phyloP scores from a whole-genome alignment of 345 rosid species.

The Rhodomyrtus tomentosa region DNA sequence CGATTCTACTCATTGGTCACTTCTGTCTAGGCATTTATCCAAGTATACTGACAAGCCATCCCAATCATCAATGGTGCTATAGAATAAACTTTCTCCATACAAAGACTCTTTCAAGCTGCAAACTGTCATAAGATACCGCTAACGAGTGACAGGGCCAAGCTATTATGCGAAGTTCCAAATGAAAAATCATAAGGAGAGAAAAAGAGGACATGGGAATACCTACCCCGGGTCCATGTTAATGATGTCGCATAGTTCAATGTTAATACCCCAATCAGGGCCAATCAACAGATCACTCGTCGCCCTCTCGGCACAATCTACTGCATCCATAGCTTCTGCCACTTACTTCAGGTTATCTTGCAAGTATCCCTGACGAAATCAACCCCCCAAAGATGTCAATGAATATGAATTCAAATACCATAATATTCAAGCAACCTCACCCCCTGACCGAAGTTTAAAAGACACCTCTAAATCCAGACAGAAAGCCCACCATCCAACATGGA shows the following conservation, averaged over 20 bases:
- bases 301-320: slow-evolving; percentile 86
- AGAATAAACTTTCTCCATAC: background rate
- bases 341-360: background rate
- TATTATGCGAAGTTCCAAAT: background rate
- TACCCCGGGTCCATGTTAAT: slow-evolving; percentile 92
- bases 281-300: slow-evolving; percentile 85
- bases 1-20: background rate
- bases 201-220: background rate
- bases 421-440: background rate
- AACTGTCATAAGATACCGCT: background rate
- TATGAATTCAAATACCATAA: background rate
- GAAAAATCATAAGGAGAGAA: background rate
- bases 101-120: background rate
- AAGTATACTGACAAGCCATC: background rate
- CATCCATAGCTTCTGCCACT: slow-evolving; percentile 38
- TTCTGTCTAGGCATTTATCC: background rate
- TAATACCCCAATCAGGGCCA: slow-evolving; percentile 96
- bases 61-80: background rate
- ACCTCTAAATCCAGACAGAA: background rate
- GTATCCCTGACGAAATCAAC: background rate
- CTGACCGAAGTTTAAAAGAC: background rate
- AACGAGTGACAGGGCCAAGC: background rate
- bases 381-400: background rate
- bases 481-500: background rate
- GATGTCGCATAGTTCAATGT: slow-evolving; percentile 85